Evolutionary conservation across 1,284 basidiomycete species (phyloP), one percentile per base, ranked within the genome.

Genomic region (Boletus sp.): DNA sequence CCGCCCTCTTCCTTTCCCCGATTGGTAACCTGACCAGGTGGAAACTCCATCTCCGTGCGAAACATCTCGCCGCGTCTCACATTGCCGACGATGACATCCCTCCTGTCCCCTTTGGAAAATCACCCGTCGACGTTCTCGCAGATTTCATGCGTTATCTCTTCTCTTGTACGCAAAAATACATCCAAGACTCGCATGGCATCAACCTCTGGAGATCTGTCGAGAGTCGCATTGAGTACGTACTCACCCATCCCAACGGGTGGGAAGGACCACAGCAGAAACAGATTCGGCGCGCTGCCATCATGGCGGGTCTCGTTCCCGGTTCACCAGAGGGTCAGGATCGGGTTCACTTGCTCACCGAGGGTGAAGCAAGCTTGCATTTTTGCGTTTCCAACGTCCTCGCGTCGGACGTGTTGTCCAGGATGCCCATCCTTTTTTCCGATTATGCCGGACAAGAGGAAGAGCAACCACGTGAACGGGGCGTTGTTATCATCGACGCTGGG

Each of bases 131-230:
- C 21, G 77, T 87, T 48, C 78, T 84, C 35, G 77, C 79, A 0
- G 86, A 88, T 63, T 85, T 85, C 61, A 70, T 86, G 53, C 64
- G 61, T 0, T 87, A 88, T 59, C 71, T 87, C 4, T 79, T 75
- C 53, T 33, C 67, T 3, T 84, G 83, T 58, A 76, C 81, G 0
- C 69, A 75, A 23, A 75, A 68, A 7, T 87, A 80, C 63, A 83
- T 88, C 55, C 67, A 74, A 44, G 81, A 85, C 37, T 78, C 79
- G 1, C 80, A 84, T 56, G 83, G 84, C 1, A 60, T 63, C 6
- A 68, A 62, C 21, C 59, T 81, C n/a, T 81, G 78, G 79, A 59
- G 59, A 27, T 77, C 75, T 4, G 52, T 80, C 6, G 65, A 76
- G 60, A 64, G 66, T 38, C 66, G 62, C 6, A 69, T 75, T 35